Percentiles rank a stretch among this genome's conserved stretches.
phyloP scores from a whole-genome alignment of 108 stramenopile genomes.

The Stephanodiscus minutulus region DNA sequence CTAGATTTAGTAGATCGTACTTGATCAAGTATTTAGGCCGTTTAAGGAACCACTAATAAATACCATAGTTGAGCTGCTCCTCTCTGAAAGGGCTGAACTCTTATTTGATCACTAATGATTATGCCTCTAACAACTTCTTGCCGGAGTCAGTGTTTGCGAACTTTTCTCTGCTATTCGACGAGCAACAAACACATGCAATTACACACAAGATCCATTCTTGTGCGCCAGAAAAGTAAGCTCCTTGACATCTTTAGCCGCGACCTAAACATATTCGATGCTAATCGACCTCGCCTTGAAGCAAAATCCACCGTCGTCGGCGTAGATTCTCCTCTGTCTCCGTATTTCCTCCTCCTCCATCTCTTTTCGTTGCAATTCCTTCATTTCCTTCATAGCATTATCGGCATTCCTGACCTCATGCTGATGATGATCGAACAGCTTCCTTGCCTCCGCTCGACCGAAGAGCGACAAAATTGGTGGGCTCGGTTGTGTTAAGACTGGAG shows the following conservation, averaged over 20 bases:
- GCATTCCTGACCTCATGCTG: slow-evolving; percentile 1
- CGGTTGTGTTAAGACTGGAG: not conserved
- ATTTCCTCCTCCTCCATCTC: slow-evolving; percentile 33
- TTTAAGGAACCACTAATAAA: no score
- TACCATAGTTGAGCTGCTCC: no score
- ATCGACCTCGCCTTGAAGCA: slow-evolving; percentile 25
- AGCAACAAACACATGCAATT: no score
- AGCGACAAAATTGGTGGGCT: slow-evolving; percentile 31
- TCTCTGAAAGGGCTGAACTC: no score
- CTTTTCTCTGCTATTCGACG: no score
- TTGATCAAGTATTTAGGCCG: no score
- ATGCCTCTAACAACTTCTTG: no score
- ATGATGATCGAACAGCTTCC: slow-evolving; percentile 32
- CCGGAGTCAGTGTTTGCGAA: not conserved
- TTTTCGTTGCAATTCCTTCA: not conserved
- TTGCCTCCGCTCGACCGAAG: slow-evolving; percentile 19
- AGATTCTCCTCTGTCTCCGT: slow-evolving; percentile 8
- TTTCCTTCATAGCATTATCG: slow-evolving; percentile 12
- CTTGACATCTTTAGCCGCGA: no score
- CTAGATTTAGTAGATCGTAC: no score
- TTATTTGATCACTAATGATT: no score
- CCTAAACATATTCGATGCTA: slow-evolving; percentile 20
- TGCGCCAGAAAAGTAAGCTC: no score
- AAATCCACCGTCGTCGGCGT: slow-evolving; percentile 30
- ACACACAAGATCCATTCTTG: no score